Base-by-base conservation (phyloP, 345 rosid genomes). In the Citrus mangshanensis region DNA sequence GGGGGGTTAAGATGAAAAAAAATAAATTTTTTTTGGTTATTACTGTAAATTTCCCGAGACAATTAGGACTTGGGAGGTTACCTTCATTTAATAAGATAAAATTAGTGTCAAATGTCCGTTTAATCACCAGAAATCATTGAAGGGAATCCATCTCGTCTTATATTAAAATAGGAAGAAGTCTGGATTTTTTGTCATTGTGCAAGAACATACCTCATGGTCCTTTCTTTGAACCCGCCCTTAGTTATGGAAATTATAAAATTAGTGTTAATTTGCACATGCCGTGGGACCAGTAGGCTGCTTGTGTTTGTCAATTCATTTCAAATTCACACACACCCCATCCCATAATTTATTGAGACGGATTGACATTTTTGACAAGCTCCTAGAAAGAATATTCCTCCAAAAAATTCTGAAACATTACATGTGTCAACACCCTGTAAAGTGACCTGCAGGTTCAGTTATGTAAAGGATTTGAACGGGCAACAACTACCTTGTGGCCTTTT, bases 261-360 rank as follows among this genome's bases (percentile, higher is more conserved):
- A 75, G 42, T 51, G 55, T 61, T 70, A 68, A 65, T 74, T 71
- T 34, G 69, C 82, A 85, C 81, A 75, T 82, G 88, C 79, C 21
- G 64, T 68, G 77, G 78, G 80, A 65, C 78, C 68, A 68, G 2
- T n/a, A 24, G 42, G 54, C 37, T 62, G 25, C 68, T 25, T 58
- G 0, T 34, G 73, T 63, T 77, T 16, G 7, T 21, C 70, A 51
- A 22, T 54, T 75, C 42, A 22, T 70, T 74, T 38, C 54, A 25
- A 49, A 51, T 25, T 70, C 18, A 46, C 18, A 46, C 40, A 51
- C 46, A 30, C 1, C 63, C 12, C n/a, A 2, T 55, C 9, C 25
- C 25, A 74, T 62, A 61, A 30, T 14, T 10, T 18, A 32, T 18
- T 13, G 55, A 74, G 61, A 73, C 4, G 32, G 69, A 67, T 59